Conservation (phyloP, 2,329 filamentous ascomycete species). For the Hypoxylon sp. region DNA sequence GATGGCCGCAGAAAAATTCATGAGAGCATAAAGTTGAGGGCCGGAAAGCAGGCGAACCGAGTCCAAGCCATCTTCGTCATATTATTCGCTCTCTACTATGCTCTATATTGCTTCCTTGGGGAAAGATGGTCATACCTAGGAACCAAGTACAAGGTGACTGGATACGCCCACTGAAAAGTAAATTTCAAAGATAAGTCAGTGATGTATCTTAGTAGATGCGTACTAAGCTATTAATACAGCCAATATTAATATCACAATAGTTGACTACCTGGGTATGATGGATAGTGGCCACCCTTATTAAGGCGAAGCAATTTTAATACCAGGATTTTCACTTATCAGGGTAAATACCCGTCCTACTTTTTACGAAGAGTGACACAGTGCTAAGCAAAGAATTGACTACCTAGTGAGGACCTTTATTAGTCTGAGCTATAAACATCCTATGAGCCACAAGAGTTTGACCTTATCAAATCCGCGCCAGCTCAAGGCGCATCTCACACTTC, state of each 20-base stretch:
- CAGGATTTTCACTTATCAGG: no score
- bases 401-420: background rate
- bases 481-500: background rate
- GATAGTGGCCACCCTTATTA: no score
- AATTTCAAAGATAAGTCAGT: background rate
- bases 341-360: no score
- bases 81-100: background rate
- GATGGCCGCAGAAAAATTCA: constrained; percentile 1
- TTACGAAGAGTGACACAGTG: background rate
- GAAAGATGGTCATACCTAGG: no score
- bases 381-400: background rate
- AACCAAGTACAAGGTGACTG: background rate
- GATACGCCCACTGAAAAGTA: background rate
- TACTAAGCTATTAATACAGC: background rate
- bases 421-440: background rate
- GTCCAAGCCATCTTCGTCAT: background rate
- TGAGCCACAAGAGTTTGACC: background rate
- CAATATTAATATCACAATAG: background rate
- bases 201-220: background rate
- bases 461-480: background rate
- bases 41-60: background rate
- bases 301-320: no score
- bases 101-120: background rate
- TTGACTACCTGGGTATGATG: no score
- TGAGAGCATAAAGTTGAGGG: background rate